These are phyloP conservation scores for Dactylellina cionopaga DNA, from an alignment of 2,329 filamentous ascomycete genomes.

Conservation along the genomic window DNA sequence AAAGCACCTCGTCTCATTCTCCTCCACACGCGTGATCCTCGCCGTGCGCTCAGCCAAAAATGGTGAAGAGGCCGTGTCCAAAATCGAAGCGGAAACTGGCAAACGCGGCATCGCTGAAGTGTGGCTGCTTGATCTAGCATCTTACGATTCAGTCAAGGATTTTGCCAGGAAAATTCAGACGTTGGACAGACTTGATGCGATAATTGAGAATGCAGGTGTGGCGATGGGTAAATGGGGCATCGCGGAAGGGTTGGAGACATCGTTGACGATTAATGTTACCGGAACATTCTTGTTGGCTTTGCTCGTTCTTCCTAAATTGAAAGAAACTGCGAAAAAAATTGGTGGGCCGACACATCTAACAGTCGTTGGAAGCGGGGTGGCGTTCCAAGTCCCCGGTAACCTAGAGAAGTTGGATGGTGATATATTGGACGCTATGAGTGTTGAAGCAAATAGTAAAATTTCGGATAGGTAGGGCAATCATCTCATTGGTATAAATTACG, in stretches of 20 bases:
- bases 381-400: conserved; percentile 59
- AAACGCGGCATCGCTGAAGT: conserved; percentile 56
- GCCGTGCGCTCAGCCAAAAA: conserved; percentile 61
- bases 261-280: conserved; percentile 69
- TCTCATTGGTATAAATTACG: not conserved
- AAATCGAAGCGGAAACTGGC: conserved; percentile 58
- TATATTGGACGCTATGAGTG: conserved; percentile 46
- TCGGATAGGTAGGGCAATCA: not conserved
- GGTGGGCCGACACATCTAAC: conserved; percentile 58
- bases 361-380: conserved; percentile 60
- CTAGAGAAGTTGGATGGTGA: conserved; percentile 30
- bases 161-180: conserved; percentile 62
- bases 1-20: conserved; percentile 60
- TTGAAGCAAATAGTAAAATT: conserved; percentile 17
- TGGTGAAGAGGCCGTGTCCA: conserved; percentile 61
- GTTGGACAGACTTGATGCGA: conserved; percentile 62
- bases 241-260: conserved; percentile 65
- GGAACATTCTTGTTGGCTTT: conserved; percentile 68
- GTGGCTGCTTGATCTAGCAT: conserved; percentile 62
- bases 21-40: conserved; percentile 61
- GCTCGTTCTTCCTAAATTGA: conserved; percentile 64
- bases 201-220: conserved; percentile 40
- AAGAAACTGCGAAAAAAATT: conserved; percentile 59
- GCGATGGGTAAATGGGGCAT: conserved; percentile 16
- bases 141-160: conserved; percentile 61